These are phyloP conservation scores for Geotrichum restrictum DNA, from an alignment of 1,139 yeast genomes.

Conservation along the genomic window DNA sequence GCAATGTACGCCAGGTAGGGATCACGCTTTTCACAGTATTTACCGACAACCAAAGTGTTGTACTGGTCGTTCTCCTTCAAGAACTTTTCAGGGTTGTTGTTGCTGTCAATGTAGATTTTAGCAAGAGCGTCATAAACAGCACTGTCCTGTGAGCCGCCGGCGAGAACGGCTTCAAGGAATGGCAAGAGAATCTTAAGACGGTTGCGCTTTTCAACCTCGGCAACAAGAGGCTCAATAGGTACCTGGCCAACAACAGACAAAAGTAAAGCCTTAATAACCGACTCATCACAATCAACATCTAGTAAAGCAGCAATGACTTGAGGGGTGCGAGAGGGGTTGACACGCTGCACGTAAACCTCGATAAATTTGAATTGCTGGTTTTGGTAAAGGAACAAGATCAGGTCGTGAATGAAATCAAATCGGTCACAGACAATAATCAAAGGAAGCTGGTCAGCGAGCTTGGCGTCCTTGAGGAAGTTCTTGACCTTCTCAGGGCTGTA, in stretches of 20 bases:
- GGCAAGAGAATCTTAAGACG: slow-evolving; percentile 88
- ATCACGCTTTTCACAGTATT: slow-evolving; percentile 97
- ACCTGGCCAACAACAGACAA: slow-evolving; percentile 90
- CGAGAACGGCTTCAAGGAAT: slow-evolving; percentile 83
- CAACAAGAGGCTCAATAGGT: slow-evolving; percentile 83
- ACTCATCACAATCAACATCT: slow-evolving; percentile 96
- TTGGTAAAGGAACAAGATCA: slow-evolving; percentile 88
- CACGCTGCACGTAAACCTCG: slow-evolving; percentile 96
- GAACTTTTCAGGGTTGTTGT: slow-evolving; percentile 95
- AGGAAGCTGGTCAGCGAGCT: slow-evolving; percentile 92
- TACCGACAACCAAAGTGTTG: slow-evolving; percentile 92
- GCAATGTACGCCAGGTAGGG: slow-evolving; percentile 97
- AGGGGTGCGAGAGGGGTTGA: slow-evolving; percentile 91
- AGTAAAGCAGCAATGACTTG: slow-evolving; percentile 93
- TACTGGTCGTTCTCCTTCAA: slow-evolving; percentile 84
- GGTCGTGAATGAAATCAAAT: slow-evolving; percentile 85
- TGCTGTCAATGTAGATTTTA: slow-evolving; percentile 94
- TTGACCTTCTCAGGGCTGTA: slow-evolving; percentile 97
- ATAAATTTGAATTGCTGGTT: slow-evolving; percentile 92
- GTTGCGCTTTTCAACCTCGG: slow-evolving; percentile 94
- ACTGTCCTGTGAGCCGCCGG: slow-evolving; percentile 83
- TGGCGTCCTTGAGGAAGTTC: slow-evolving; percentile 91
- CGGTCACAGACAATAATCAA: slow-evolving; percentile 95
- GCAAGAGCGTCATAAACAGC: slow-evolving; percentile 94
- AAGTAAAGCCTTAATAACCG: slow-evolving; percentile 73